Base-by-base conservation (phyloP, 2,329 filamentous ascomycete species). In the Dothistroma pini region DNA sequence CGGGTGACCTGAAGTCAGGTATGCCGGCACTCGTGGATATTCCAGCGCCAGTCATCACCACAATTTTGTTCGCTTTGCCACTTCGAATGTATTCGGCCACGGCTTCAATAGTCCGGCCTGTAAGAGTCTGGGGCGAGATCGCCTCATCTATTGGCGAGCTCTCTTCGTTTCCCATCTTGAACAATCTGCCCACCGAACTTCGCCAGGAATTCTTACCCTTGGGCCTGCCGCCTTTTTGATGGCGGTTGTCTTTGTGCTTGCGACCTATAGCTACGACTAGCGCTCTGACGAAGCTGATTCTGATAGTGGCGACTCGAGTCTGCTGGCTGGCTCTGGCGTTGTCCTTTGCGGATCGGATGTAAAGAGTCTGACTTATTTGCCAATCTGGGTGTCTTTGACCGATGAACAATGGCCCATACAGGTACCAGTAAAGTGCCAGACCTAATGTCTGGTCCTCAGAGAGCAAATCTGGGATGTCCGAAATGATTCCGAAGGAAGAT, bases 1-100 rank as follows among this genome's bases (percentile, higher is more conserved):
- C 89, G 64, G 93, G 93, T 1, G 92, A 96, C 66, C 95, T 85
- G 75, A 97, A 99, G 77, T 99, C 95, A 64, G 95, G 95, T 64
- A 99, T 93, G 77, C 80, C 78, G 1, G 77, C 79, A n/a, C 79
- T 81, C 0, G 90, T 93, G 32, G 88, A 91, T 68, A 97, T 96
- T 53, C 93, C 93, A 12, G 93, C 93, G 61, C 93, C 93, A 2
- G 90, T 92, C 85, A 97, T 86, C 64, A 97, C 89, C 25, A 96
- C 91, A 60, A 99, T 89, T 54, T 83, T 83, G 69, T 83, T 83
- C 35, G 83, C 86, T 54, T 82, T 75, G 51, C 87, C 89, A 70
- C 86, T 82, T 66, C 85, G 86, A 75, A 99, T 93, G 70, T 90
- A 88, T 31, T 89, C 83, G n/a, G 91, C 93, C 44, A 97, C 80